A percentile compares a stretch with the other conserved stretches of the same genome.
These are phyloP conservation scores for Stevia rebaudiana DNA, from an alignment of 140 eudicot species.

Conservation along the genomic window DNA sequence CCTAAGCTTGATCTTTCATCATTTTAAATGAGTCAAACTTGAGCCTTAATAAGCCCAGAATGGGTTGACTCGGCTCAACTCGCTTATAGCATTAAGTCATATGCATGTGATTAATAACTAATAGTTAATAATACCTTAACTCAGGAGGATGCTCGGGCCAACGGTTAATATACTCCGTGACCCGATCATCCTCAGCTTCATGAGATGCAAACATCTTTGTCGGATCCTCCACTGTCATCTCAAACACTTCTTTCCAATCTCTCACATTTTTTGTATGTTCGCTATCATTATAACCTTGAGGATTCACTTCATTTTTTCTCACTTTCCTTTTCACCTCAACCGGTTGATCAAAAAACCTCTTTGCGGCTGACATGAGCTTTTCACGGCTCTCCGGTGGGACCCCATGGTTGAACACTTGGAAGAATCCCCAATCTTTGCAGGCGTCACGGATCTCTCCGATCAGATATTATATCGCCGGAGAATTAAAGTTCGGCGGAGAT, in stretches of 20 bases:
- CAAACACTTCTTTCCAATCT: conserved; percentile 81
- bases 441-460: conserved; percentile 47
- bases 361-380: conserved; percentile 32
- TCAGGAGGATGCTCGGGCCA: conserved; percentile 59
- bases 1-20: no score
- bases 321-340: conserved; percentile 60
- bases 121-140: conserved; percentile 39
- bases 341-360: conserved; percentile 43
- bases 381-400: conserved; percentile 40
- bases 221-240: conserved; percentile 40
- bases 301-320: conserved; percentile 46
- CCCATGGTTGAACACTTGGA: conserved; percentile 81
- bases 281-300: conserved; percentile 53
- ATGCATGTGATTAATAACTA: no score
- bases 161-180: conserved; percentile 27
- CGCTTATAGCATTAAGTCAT: no score
- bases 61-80: no score
- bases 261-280: conserved; percentile 74
- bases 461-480: conserved; percentile 5
- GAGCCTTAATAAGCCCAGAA: no score
- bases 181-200: conserved; percentile 35
- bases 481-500: neutral
- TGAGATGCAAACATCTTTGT: conserved; percentile 38
- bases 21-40: no score
- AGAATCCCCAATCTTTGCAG: conserved; percentile 64